These are phyloP conservation scores for Apiospora aurea DNA, from an alignment of 2,329 filamentous ascomycete species.

Conservation along the genomic window DNA sequence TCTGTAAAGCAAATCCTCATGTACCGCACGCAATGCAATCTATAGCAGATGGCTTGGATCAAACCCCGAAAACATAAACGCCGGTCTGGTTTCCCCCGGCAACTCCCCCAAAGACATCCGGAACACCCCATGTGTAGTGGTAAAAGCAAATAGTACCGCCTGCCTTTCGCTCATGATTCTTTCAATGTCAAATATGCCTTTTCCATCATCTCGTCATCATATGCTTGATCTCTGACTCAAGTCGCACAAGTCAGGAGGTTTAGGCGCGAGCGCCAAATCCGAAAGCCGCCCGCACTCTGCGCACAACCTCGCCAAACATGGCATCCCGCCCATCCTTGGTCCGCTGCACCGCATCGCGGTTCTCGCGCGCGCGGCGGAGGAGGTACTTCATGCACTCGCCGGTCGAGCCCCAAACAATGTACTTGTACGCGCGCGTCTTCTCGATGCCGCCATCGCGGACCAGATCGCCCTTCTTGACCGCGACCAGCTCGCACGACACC, in stretches of 20 bases:
- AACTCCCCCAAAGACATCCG: neutral
- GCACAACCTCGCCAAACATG: conserved; percentile 66
- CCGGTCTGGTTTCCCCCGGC: neutral
- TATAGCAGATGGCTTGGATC: neutral
- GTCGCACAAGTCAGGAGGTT: too few relatives aligned
- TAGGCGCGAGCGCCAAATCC: conserved; percentile 28
- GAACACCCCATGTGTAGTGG: neutral
- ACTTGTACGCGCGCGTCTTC: conserved; percentile 63
- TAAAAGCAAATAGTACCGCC: neutral
- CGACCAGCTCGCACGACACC: conserved; percentile 71
- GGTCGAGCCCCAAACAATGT: conserved; percentile 73
- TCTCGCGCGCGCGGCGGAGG: conserved; percentile 75
- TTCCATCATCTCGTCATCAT: neutral
- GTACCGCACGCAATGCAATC: neutral
- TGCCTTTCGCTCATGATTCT: neutral
- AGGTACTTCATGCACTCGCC: conserved; percentile 89
- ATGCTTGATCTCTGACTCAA: neutral
- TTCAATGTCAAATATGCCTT: conserved; percentile 2
- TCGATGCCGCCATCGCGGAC: conserved; percentile 22
- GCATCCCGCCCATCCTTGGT: conserved; percentile 68
- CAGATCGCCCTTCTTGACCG: conserved; percentile 31
- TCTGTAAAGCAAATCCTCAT: neutral
- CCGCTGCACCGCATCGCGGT: conserved; percentile 71
- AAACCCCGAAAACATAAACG: neutral
- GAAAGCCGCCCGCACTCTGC: conserved; percentile 56